Evolutionary conservation across 2,329 filamentous ascomycete genomes (phyloP).

Genomic region (Didymella pomorum): DNA sequence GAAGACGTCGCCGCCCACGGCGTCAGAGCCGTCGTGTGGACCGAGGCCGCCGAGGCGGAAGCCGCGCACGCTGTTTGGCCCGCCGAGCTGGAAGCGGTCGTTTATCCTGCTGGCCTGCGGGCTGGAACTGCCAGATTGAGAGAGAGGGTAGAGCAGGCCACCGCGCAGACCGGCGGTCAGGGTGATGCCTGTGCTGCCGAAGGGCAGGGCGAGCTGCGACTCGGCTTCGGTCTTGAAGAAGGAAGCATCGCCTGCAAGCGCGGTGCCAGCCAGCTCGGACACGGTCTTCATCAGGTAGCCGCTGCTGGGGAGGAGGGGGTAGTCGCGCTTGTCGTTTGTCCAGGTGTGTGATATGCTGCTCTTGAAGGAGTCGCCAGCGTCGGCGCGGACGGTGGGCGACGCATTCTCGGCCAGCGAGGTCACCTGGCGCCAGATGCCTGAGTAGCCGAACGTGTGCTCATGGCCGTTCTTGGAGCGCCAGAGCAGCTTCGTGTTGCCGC

Average conservation of each 20-base stretch:
- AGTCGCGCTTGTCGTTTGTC: constrained; percentile 80
- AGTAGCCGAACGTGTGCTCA: constrained; percentile 81
- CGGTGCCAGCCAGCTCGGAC: constrained; percentile 87
- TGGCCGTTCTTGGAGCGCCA: constrained; percentile 73
- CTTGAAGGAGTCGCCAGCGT: constrained; percentile 92
- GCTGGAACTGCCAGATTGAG: constrained; percentile 63
- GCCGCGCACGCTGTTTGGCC: constrained; percentile 91
- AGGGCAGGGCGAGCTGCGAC: constrained; percentile 75
- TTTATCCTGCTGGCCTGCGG: constrained; percentile 80
- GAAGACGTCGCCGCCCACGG: constrained; percentile 90
- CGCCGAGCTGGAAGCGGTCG: constrained; percentile 93
- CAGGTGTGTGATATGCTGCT: constrained; percentile 85
- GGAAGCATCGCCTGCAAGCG: constrained; percentile 86
- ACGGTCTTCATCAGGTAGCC: constrained; percentile 82
- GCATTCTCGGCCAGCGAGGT: constrained; percentile 79
- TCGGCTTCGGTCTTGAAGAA: constrained; percentile 94
- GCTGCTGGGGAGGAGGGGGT: constrained; percentile 80
- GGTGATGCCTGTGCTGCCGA: constrained; percentile 79
- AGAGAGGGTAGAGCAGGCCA: constrained; percentile 83
- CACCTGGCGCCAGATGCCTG: constrained; percentile 84
- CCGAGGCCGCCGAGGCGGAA: constrained; percentile 91
- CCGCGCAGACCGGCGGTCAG: constrained; percentile 82
- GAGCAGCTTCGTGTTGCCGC: constrained; percentile 76
- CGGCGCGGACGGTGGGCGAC: constrained; percentile 79
- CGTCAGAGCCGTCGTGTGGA: constrained; percentile 83